Base-by-base conservation (phyloP, 2,329 filamentous ascomycete genomes). In the Aaosphaeria pasadenensis region DNA sequence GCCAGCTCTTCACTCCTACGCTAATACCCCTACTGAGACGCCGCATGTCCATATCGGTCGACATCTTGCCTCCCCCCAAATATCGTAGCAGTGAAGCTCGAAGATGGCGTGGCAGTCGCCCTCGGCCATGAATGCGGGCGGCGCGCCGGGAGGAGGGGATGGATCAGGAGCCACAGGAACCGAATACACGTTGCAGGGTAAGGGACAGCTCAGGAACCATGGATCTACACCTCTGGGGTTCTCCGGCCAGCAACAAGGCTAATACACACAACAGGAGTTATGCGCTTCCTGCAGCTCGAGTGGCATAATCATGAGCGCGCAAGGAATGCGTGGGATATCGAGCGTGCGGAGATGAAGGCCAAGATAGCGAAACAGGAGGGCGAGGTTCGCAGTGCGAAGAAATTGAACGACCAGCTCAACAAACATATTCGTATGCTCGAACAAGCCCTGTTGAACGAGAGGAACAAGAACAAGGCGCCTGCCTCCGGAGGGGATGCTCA, bases 281-380 rank as follows among this genome's bases (percentile, higher is more conserved):
- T 99, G 94, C 91, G 94, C 72, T 99, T 99, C 71, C 84, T 99
- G 36, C 94, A 99, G 75, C 94, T 94, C 42, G 92, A 99, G 82
- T 99, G 94, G 94, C 94, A 99, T 74, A 87, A 90, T 59, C 92
- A 99, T 72, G 94, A 99, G 74, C 88, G 94, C 73, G 94, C 96
- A 68, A 85, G 94, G 62, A 99, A 99, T 74, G 87, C 91, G 35
- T 99, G 94, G 94, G 94, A 99, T 73, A 99, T 99, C 69, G 94
- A 99, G 74, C 87, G 91, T 67, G 94, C 95, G 63, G 94, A 99
- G 76, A 97, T 99, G 94, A 96, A 95, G 77, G 91, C 89, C 58
- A 86, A 95, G 65, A 96, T 99, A 74, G 92, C 92, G 44, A 88
- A 89, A 63, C 83, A 97, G 56, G 94, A 99, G 73, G 94, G 94